These are phyloP conservation scores for Coleophoma crateriformis DNA, from an alignment of 2,329 filamentous ascomycete genomes.

Conservation along the genomic window DNA sequence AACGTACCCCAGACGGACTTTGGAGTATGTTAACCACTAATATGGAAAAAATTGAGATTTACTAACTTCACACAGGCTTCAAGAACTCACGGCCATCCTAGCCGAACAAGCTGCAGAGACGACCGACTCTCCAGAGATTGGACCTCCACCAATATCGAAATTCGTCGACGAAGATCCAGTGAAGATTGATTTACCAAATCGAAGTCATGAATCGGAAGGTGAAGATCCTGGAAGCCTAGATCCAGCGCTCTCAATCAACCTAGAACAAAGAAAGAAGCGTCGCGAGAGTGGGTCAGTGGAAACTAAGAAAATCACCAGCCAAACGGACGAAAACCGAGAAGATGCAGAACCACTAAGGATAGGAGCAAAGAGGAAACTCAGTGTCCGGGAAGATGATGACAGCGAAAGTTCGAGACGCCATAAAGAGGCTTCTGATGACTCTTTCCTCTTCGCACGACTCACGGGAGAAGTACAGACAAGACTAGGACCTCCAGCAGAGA, in stretches of 20 bases:
- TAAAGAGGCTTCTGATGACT: conserved; percentile 15
- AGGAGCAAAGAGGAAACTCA: conserved; percentile 53
- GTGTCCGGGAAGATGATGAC: conserved; percentile 47
- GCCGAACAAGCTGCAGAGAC: conserved; percentile 24
- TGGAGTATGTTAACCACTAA: conserved; percentile 48
- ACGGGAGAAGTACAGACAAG: conserved; percentile 22
- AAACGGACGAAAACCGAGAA: conserved; percentile 9
- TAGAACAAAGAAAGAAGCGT: conserved; percentile 27
- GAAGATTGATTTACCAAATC: conserved; percentile 44
- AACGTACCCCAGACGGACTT: conserved; percentile 58
- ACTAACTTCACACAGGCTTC: conserved; percentile 27
- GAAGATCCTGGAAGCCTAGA: conserved; percentile 15
- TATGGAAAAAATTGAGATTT: conserved; percentile 4
- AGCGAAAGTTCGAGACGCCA: conserved; percentile 28
- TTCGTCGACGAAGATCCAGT: conserved; percentile 52
- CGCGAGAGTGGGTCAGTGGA: conserved; percentile 19
- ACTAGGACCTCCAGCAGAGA: conserved; percentile 8
- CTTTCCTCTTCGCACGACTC: conserved; percentile 17
- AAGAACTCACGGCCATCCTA: conserved; percentile 21
- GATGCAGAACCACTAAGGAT: conserved; percentile 32
- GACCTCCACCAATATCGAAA: conserved; percentile 54
- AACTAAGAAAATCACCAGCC: conserved; percentile 10
- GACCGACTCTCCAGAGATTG: conserved; percentile 63
- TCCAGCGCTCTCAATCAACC: conserved; percentile 21
- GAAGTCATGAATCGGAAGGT: conserved; percentile 5